phyloP scores from a whole-genome alignment of 1,284 basidiomycete species.

The Apiotrichum domesticum region DNA sequence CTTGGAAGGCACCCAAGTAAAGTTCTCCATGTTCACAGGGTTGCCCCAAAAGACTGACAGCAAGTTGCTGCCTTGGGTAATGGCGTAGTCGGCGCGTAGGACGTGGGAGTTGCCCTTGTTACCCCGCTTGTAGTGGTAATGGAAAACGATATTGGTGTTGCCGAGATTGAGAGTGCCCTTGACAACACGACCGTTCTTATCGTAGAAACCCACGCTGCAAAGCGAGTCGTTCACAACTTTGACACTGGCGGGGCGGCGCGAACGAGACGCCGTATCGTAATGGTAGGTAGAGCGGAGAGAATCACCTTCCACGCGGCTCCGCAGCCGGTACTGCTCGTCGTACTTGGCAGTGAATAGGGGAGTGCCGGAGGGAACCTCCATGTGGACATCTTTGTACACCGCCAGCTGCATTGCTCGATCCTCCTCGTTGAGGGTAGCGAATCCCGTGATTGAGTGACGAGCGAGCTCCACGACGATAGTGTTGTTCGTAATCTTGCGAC shows the following conservation, averaged over 20 bases:
- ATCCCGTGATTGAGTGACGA: slow-evolving; percentile 3
- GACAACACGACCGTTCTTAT: slow-evolving; percentile 3
- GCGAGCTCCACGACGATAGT: slow-evolving; percentile 7
- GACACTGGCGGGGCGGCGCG: slow-evolving; percentile 2
- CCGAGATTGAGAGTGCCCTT: slow-evolving; percentile 3
- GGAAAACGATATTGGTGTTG: slow-evolving; percentile 1
- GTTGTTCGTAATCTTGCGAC: slow-evolving; percentile 6
- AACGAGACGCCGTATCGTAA: neutral
- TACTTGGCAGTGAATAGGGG: slow-evolving; percentile 6
- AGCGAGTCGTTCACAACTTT: neutral
- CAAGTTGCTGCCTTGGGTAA: neutral
- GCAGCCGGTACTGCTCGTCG: slow-evolving; percentile 2
- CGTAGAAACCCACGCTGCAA: slow-evolving; percentile 2
- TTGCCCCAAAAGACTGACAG: slow-evolving; percentile 13
- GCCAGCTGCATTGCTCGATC: neutral
- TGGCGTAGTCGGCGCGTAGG: slow-evolving; percentile 6
- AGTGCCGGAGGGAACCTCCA: neutral
- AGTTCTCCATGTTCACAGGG: slow-evolving; percentile 4
- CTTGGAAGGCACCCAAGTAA: slow-evolving; percentile 10
- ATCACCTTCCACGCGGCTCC: neutral
- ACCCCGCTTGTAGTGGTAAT: slow-evolving; percentile 9
- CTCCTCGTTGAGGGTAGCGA: neutral
- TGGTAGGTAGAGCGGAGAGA: neutral
- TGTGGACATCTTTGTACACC: neutral
- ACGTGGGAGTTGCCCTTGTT: slow-evolving; percentile 2